Evolutionary conservation across 345 rosid genomes (phyloP).

Genomic region (Rhodomyrtus tomentosa): DNA sequence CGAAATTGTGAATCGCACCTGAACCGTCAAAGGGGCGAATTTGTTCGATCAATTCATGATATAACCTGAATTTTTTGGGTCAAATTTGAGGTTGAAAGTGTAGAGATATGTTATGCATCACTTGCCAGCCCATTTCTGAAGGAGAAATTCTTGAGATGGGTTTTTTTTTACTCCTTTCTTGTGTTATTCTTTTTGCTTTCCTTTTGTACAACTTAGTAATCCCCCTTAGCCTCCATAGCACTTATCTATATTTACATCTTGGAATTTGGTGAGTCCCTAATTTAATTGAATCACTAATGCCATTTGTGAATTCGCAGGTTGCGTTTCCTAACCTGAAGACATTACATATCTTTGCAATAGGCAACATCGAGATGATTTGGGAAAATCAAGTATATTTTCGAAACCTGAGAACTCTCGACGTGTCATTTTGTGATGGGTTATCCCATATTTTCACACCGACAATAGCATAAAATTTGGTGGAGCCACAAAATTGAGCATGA

Average conservation of each 20-base stretch:
- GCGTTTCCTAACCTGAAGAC: neutral
- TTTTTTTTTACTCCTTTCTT: neutral
- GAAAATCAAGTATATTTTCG: neutral
- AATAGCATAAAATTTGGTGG: too few species aligned
- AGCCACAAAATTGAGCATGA: too few species aligned
- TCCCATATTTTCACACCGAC: too few species aligned
- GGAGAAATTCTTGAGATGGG: neutral
- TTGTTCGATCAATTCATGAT: too few species aligned
- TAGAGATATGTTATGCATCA: too few species aligned
- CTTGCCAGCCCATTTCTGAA: too few species aligned
- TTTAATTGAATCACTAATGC: neutral
- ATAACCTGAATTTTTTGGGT: neutral
- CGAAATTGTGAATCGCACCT: neutral
- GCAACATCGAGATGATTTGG: neutral
- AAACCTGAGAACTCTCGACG: too few species aligned
- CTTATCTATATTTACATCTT: neutral
- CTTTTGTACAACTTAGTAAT: neutral
- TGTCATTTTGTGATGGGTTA: too few species aligned
- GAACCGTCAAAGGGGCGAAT: neutral
- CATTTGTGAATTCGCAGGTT: neutral
- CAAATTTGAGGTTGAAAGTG: neutral
- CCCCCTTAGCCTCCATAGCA: accelerated
- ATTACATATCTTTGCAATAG: accelerated
- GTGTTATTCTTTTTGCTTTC: neutral
- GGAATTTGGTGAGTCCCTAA: neutral